Evolutionary conservation across 148 eudicot genomes (phyloP).

Genomic region (Suaeda aralocaspica): DNA sequence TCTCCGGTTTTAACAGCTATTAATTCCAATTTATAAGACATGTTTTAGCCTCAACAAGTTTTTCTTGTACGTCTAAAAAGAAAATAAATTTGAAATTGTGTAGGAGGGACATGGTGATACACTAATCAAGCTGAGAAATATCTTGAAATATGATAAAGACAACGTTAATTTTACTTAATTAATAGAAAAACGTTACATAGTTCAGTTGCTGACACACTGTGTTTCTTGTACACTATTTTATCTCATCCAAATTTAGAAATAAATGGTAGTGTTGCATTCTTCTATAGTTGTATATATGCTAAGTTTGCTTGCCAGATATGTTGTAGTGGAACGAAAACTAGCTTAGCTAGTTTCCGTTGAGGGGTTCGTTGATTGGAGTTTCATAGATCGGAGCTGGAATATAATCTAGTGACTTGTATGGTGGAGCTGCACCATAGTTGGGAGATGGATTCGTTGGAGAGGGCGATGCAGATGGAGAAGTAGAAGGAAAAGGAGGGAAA

Average conservation of each 20-base stretch:
- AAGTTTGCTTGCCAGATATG: background rate
- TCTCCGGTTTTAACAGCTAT: background rate
- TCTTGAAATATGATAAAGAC: too few species aligned
- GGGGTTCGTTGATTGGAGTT: background rate
- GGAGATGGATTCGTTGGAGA: background rate
- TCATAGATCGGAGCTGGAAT: constrained; percentile 10
- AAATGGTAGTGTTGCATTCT: background rate
- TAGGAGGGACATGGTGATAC: too few species aligned
- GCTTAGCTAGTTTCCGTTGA: background rate
- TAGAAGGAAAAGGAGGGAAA: background rate
- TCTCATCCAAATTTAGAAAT: background rate
- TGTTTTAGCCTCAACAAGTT: too few species aligned
- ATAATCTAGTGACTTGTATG: constrained; percentile 12
- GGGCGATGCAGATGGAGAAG: background rate
- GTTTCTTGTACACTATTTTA: background rate
- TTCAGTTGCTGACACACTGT: background rate
- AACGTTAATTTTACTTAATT: background rate
- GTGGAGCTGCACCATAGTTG: constrained; percentile 1
- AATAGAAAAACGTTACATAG: background rate
- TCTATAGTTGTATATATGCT: background rate
- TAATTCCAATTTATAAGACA: too few species aligned
- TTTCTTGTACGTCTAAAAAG: too few species aligned
- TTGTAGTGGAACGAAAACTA: background rate
- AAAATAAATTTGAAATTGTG: too few species aligned
- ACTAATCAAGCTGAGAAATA: background rate